Percentiles rank a stretch among this genome's conserved stretches.
Conservation (phyloP, 306 rosid species). For the Crotalaria pallida region DNA sequence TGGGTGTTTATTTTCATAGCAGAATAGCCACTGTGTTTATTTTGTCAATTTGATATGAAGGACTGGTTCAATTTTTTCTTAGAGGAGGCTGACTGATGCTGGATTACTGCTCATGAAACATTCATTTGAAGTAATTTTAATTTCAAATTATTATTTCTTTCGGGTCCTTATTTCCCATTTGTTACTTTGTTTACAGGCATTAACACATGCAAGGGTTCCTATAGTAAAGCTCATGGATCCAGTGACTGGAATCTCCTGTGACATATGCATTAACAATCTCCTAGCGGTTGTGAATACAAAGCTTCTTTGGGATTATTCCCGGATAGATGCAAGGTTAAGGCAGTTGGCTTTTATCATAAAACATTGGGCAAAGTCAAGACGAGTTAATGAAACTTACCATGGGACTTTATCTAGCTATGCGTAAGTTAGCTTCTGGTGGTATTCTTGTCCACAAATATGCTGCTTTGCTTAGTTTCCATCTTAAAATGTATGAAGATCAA, state of each 20-base stretch:
- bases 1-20: no score
- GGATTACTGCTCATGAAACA: not conserved
- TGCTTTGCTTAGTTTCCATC: not conserved
- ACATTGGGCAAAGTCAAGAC: conserved; percentile 98
- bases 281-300: conserved; percentile 91
- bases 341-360: conserved; percentile 87
- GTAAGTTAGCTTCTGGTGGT: conserved; percentile 52
- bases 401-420: conserved; percentile 99
- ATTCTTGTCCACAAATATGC: not conserved
- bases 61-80: not conserved
- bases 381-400: conserved; percentile 94
- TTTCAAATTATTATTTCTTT: not conserved
- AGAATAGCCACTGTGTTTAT: no score
- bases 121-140: conserved; percentile 5
- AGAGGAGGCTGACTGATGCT: not conserved
- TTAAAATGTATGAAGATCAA: not conserved
- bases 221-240: conserved; percentile 98
- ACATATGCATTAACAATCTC: conserved; percentile 92
- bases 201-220: conserved; percentile 96
- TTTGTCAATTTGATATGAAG: not conserved
- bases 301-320: conserved; percentile 85
- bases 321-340: conserved; percentile 63
- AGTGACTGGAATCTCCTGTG: conserved; percentile 83
- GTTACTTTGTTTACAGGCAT: conserved; percentile 62
- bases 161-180: conserved; percentile 17